phyloP scores from a whole-genome alignment of 2,329 filamentous ascomycete species.

The Sphaerostilbella broomeana region DNA sequence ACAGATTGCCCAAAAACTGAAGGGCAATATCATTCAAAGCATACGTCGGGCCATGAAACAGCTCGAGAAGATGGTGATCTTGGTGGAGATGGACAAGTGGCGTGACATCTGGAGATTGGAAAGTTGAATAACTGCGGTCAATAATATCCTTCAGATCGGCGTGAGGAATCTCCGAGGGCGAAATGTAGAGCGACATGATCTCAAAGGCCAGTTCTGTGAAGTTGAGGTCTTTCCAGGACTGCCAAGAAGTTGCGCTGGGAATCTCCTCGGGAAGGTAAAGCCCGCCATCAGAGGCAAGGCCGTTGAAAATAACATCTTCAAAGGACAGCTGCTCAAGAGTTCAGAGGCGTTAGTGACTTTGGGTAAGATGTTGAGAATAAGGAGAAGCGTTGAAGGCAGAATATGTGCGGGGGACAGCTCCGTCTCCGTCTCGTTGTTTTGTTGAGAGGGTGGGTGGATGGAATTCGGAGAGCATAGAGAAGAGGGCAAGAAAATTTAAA shows the following conservation, averaged over 20 bases:
- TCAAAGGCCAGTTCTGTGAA: constrained; percentile 78
- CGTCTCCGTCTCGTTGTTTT: too few species aligned
- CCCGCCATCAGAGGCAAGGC: constrained; percentile 77
- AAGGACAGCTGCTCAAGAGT: constrained; percentile 64
- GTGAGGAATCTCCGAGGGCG: constrained; percentile 70
- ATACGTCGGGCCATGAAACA: constrained; percentile 94
- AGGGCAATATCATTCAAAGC: constrained; percentile 88
- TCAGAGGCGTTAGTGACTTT: constrained; percentile 3
- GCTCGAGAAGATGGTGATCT: constrained; percentile 79
- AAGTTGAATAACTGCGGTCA: constrained; percentile 78
- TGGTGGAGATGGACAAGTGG: constrained; percentile 69
- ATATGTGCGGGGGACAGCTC: too few species aligned
- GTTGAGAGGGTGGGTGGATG: not conserved
- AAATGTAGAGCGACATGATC: constrained; percentile 84
- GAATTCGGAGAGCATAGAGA: not conserved
- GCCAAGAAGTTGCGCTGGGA: constrained; percentile 36
- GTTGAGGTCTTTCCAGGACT: constrained; percentile 66
- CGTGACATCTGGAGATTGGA: constrained; percentile 62
- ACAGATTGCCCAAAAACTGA: constrained; percentile 93
- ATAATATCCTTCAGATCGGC: constrained; percentile 79
- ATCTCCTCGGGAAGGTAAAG: constrained; percentile 85
- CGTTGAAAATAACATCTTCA: constrained; percentile 85
- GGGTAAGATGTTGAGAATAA: not conserved
- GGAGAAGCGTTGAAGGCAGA: not conserved
- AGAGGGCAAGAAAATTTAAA: not conserved